Base-by-base conservation (phyloP, 2,329 filamentous ascomycete genomes). In the Lachnellula occidentalis region DNA sequence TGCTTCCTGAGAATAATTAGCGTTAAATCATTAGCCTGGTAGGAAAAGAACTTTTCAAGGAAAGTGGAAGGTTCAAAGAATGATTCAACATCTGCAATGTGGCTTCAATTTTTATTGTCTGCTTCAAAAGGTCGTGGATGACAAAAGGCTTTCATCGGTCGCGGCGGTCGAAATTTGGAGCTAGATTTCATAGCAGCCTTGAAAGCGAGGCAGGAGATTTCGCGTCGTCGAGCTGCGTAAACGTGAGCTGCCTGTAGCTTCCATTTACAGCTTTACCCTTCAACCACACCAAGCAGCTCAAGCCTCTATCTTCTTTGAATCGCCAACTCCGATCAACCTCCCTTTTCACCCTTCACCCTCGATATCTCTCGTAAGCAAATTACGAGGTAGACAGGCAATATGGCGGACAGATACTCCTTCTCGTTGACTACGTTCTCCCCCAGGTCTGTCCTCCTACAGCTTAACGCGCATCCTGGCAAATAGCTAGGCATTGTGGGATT, bases 381-480 rank as follows among this genome's bases (percentile, higher is more conserved):
- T 53, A 47, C n/a, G 34, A 52, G 36, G 51, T 54, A 61, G 37
- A 52, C 51, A 58, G 58, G 56, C 67, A 78, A 63, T 71, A 99
- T 99, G 92, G 92, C 94, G 70, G 94, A 99, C 76, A 83, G 94
- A 79, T 99, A 99, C 77, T 96, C 92, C 53, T 99, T 99, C 85
- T 99, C 94, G 57, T 83, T 99, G 72, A 99, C 94, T 62, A 99
- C 94, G 63, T 99, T 99, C 86, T 97, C 94, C 70, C 94, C 94
- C 73, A 99, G 92, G 94, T 95, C 85, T 75, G 84, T 65, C 24
- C 37, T 41, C 27, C 41, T 58, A 61, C 58, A 56, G 58, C 54
- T 60, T 54, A 55, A 21, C 51, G 34, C 47, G 45, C 42, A 51
- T 60, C 42, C 19, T 47, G 53, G 48, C 56, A 50, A 57, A 58